These are phyloP conservation scores for Kwoniella shandongensis DNA, from an alignment of 768 basidiomycete species.

Conservation along the genomic window DNA sequence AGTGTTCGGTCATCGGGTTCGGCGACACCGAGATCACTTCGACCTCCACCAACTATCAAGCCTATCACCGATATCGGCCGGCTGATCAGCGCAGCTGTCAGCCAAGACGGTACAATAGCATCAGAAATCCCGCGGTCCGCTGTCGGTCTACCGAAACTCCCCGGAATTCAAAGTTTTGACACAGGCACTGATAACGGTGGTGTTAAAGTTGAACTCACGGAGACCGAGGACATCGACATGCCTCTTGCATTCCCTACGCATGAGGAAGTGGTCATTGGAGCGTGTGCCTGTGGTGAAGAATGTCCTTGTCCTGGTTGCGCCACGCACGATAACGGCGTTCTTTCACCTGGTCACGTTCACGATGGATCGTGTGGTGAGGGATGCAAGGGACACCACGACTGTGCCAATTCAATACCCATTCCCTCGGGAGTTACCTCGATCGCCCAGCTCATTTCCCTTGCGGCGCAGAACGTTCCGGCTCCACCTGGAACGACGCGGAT, in stretches of 20 bases:
- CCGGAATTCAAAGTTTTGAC: slow-evolving; percentile 43
- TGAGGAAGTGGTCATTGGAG: slow-evolving; percentile 44
- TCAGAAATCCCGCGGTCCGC: slow-evolving; percentile 36
- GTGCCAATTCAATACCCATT: slow-evolving; percentile 37
- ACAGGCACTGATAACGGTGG: slow-evolving; percentile 30
- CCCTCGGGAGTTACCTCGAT: slow-evolving; percentile 47
- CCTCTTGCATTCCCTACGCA: slow-evolving; percentile 39
- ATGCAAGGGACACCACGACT: slow-evolving; percentile 43
- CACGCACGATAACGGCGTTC: slow-evolving; percentile 36
- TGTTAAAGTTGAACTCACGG: slow-evolving; percentile 34
- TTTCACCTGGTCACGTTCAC: slow-evolving; percentile 6
- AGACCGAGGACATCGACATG: slow-evolving; percentile 38
- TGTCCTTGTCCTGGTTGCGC: slow-evolving; percentile 53
- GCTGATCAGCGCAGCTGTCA: slow-evolving; percentile 41
- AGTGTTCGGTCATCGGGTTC: slow-evolving; percentile 10
- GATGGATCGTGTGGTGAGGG: slow-evolving; percentile 31
- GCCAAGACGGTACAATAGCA: slow-evolving; percentile 32
- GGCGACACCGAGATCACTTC: neutral
- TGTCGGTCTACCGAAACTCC: slow-evolving; percentile 40
- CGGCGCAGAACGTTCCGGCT: slow-evolving; percentile 42
- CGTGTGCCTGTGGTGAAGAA: slow-evolving; percentile 52
- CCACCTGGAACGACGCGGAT: slow-evolving; percentile 17
- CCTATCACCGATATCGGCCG: slow-evolving; percentile 38
- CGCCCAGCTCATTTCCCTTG: slow-evolving; percentile 41
- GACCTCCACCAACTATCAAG: slow-evolving; percentile 26